Evolutionary conservation across 2,329 filamentous ascomycete species (phyloP).

Genomic region (Orbilia quercus): DNA sequence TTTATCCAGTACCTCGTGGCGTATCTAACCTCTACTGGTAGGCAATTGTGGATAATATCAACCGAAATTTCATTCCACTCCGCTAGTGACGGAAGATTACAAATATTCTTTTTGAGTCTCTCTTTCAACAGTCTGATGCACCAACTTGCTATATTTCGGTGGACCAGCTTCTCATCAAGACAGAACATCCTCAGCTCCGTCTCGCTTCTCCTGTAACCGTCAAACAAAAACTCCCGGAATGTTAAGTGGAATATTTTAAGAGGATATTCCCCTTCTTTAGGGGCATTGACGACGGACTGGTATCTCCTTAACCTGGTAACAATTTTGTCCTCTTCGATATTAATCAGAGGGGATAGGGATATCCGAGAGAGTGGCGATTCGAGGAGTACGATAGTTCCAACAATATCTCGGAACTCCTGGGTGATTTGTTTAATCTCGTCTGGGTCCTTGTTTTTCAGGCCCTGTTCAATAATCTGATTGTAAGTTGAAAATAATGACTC

Average conservation of each 20-base stretch:
- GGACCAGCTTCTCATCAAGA: neutral
- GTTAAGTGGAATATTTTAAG: slow-evolving; percentile 18
- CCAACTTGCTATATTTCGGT: slow-evolving; percentile 1
- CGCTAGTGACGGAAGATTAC: too few species aligned
- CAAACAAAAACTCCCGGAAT: slow-evolving; percentile 8
- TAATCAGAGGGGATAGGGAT: slow-evolving; percentile 10
- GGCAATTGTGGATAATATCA: neutral
- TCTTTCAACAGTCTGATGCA: slow-evolving; percentile 15
- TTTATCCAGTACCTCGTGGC: slow-evolving; percentile 28
- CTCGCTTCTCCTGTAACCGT: neutral
- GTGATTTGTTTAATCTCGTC: neutral
- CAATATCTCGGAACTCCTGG: slow-evolving; percentile 9
- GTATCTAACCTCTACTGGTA: slow-evolving; percentile 8
- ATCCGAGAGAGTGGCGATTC: neutral
- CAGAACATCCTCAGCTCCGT: slow-evolving; percentile 9
- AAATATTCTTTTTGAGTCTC: slow-evolving; percentile 12
- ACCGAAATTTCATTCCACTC: neutral
- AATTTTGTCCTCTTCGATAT: slow-evolving; percentile 11
- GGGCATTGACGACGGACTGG: too few species aligned
- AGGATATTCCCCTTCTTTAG: neutral
- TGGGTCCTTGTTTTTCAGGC: neutral
- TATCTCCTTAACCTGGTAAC: too few species aligned
- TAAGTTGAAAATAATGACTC: slow-evolving; percentile 11
- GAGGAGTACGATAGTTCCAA: slow-evolving; percentile 14
- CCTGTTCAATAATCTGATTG: slow-evolving; percentile 15